Base-by-base conservation (phyloP, 345 rosid species). In the Linum tenue region DNA sequence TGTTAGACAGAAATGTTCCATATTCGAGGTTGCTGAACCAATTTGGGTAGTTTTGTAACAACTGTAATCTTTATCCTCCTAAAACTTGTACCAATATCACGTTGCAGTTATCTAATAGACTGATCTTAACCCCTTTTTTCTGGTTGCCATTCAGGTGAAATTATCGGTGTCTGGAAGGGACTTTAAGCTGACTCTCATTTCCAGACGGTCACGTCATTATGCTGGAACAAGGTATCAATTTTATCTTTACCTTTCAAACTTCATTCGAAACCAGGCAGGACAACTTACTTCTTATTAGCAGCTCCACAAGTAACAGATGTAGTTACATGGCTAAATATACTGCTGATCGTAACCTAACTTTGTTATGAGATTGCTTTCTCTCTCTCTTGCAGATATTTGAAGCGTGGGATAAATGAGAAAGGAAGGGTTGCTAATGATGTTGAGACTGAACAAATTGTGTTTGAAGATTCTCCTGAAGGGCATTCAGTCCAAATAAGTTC, bases 391-490 rank as follows among this genome's bases (percentile, higher is more conserved):
- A 94, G 99, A 66, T 94, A 85, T 71, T 73, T 88, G 72, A 90
- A 86, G 73, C 95, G 97, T 22, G 99, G 99, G 39, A 95, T 94
- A 59, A 90, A 94, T 71, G 90, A 85, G 72, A 90, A 84, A 78
- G 99, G 99, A 63, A 80, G 91, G 78, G 99, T 94, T 55, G 99
- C 99, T 64, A 94, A 94, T 74, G 99, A 94, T 81, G 99, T 94
- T 17, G 99, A 94, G 85, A 90, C 97, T 0, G 99, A 94, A 63
- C 99, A 94, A 70, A 88, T 94, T 65, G 83, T 90, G 67, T 78
- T 82, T 73, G 96, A 90, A 79, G 94, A 90, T 67, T 84, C 76
- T 78, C 84, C 85, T 69, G 87, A 79, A 62, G 89, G 84, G 63
- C 60, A 64, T 64, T 85, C 84, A 2, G 67, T 70, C 64, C 84